Evolutionary conservation across 139 green algal species (phyloP).

Genomic region (Diplosphaera chodatii): DNA sequence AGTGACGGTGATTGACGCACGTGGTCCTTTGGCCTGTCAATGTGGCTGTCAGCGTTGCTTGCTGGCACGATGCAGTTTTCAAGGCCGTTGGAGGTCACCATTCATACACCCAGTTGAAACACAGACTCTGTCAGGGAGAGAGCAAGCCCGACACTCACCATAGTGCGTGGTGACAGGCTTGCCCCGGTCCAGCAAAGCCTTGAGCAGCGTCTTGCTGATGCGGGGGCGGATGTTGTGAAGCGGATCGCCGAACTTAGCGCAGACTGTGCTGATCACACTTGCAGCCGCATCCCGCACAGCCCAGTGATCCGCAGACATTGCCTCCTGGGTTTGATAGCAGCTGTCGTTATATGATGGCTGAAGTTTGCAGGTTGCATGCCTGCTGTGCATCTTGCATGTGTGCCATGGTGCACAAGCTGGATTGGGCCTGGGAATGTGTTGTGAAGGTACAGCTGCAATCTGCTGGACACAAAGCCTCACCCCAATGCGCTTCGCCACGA

Average conservation of each 20-base stretch:
- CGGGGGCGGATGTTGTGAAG: conserved; percentile 58
- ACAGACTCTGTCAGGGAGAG: too few species aligned
- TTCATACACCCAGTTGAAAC: too few species aligned
- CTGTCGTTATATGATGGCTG: too few species aligned
- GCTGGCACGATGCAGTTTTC: too few species aligned
- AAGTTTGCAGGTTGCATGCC: too few species aligned
- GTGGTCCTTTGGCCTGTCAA: too few species aligned
- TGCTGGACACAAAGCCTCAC: not conserved
- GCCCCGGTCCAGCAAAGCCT: conserved; percentile 38
- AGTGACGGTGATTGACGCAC: too few species aligned
- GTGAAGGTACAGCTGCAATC: not conserved
- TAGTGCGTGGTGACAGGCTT: conserved; percentile 59
- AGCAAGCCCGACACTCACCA: conserved; percentile 18
- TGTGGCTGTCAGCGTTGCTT: too few species aligned
- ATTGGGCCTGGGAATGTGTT: too few species aligned
- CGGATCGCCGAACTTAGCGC: conserved; percentile 41
- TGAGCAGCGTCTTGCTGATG: conserved; percentile 42
- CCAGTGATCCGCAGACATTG: conserved; percentile 25
- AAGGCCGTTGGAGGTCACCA: too few species aligned
- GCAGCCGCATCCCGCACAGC: conserved; percentile 49
- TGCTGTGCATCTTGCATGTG: too few species aligned
- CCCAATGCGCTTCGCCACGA: conserved; percentile 60
- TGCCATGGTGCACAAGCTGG: too few species aligned
- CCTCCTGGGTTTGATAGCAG: not conserved
- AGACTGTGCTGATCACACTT: conserved; percentile 42